These are phyloP conservation scores for Neodidymelliopsis sp. DNA, from an alignment of 2,329 filamentous ascomycete species.

Conservation along the genomic window DNA sequence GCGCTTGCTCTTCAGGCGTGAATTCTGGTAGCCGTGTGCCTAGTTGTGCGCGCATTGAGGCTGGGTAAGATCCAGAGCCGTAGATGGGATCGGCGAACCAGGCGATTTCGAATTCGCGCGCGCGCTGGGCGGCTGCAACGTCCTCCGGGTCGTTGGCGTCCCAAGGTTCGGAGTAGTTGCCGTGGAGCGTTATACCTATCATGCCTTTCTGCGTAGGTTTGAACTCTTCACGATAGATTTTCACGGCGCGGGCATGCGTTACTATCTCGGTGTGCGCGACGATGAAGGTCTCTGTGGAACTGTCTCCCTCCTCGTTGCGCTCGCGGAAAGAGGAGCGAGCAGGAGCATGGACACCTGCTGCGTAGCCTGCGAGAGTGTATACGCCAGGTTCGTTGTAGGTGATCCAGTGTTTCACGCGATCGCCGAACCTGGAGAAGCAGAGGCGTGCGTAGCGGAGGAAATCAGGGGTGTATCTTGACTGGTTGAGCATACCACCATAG, in stretches of 20 bases:
- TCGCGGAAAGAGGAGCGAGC: conserved; percentile 16
- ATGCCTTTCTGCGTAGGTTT: conserved; percentile 48
- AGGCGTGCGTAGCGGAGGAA: conserved; percentile 51
- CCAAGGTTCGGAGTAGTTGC: conserved; percentile 54
- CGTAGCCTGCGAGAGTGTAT: conserved; percentile 38
- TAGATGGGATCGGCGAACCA: conserved; percentile 48
- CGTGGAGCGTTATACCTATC: conserved; percentile 54
- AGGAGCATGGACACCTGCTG: conserved; percentile 44
- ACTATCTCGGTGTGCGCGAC: conserved; percentile 53
- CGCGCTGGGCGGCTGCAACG: conserved; percentile 43
- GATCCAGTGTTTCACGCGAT: conserved; percentile 52
- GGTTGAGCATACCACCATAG: conserved; percentile 30
- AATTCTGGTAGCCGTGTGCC: conserved; percentile 50
- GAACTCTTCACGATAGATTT: conserved; percentile 53
- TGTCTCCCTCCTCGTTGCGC: conserved; percentile 18
- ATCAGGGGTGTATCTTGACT: conserved; percentile 31
- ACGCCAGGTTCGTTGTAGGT: conserved; percentile 53
- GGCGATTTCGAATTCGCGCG: conserved; percentile 53
- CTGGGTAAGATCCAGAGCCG: conserved; percentile 50
- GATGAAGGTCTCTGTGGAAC: conserved; percentile 34
- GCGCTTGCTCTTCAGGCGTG: conserved; percentile 50
- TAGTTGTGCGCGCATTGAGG: conserved; percentile 47
- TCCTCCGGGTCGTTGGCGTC: conserved; percentile 20
- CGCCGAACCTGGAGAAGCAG: conserved; percentile 49
- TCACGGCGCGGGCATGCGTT: conserved; percentile 49